Conservation (phyloP, 164 flowering plant genomes). For the Berberis vulgaris region DNA sequence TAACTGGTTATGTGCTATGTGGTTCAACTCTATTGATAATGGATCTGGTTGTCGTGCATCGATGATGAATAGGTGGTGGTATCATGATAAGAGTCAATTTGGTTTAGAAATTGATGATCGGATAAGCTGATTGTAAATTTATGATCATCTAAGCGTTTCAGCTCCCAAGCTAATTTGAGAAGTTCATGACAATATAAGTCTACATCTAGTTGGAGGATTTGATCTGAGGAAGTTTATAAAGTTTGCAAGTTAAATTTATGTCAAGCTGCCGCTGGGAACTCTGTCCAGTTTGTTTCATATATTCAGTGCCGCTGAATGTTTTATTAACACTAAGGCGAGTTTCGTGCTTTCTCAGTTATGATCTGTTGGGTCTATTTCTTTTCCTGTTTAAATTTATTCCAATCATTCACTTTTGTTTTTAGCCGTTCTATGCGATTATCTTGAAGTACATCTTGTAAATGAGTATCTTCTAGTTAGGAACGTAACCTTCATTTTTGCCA, state of each 20-base stretch:
- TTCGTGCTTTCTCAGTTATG: constrained; percentile 9
- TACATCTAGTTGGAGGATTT: background rate
- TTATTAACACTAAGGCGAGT: constrained; percentile 11
- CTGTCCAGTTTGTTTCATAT: constrained; percentile 4
- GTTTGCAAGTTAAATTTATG: background rate
- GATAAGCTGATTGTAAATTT: background rate
- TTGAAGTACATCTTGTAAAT: no score
- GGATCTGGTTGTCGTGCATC: no score
- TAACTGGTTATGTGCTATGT: no score
- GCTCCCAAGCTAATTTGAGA: constrained; percentile 5
- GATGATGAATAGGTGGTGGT: background rate
- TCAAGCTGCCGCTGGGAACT: constrained; percentile 13
- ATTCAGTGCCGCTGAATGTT: constrained; percentile 11
- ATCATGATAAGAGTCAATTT: background rate
- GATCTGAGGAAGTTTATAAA: constrained; percentile 5
- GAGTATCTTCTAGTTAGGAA: no score
- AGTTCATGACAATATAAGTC: background rate
- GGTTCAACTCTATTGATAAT: no score
- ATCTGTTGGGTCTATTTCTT: no score
- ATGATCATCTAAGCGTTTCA: constrained; percentile 1
- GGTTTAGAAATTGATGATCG: background rate
- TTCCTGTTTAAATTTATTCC: no score
- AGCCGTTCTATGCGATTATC: no score
- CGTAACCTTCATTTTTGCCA: no score
- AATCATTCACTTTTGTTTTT: no score